phyloP scores from a whole-genome alignment of 345 rosid genomes.

The Lepidium africanum region DNA sequence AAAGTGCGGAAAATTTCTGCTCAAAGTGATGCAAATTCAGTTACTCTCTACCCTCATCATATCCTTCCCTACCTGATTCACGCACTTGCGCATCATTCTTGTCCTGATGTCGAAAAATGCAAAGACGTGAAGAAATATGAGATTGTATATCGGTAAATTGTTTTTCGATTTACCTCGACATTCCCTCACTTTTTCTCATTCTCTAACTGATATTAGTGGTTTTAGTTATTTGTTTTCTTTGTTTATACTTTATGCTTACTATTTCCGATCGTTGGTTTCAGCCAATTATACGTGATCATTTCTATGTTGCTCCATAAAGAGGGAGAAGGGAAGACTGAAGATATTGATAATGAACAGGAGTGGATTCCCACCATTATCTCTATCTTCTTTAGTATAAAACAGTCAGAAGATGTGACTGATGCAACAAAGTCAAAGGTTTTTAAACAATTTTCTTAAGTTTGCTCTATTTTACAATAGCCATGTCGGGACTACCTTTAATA shows the following conservation, averaged over 20 bases:
- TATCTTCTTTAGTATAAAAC: constrained; percentile 53
- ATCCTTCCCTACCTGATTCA: constrained; percentile 72
- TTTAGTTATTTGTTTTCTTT: not conserved
- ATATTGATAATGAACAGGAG: constrained; percentile 51
- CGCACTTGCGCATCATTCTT: constrained; percentile 76
- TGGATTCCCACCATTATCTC: constrained; percentile 39
- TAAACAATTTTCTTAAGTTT: constrained; percentile 6
- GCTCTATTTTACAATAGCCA: not conserved
- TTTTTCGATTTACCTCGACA: not conserved
- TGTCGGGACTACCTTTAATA: not conserved
- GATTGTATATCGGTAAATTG: constrained; percentile 54
- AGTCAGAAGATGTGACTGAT: constrained; percentile 68
- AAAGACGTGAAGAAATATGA: constrained; percentile 84
- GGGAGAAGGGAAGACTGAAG: constrained; percentile 73
- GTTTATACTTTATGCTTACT: not conserved
- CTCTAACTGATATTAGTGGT: not conserved
- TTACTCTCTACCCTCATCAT: constrained; percentile 50
- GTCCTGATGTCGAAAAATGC: constrained; percentile 71
- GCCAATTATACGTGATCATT: constrained; percentile 60
- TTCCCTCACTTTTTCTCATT: not conserved
- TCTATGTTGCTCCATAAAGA: constrained; percentile 72
- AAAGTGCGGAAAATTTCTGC: constrained; percentile 59
- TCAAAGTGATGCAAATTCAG: constrained; percentile 58
- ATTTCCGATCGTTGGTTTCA: constrained; percentile 28
- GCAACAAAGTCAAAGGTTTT: constrained; percentile 74